These are phyloP conservation scores for Metschnikowia drakensbergensis DNA, from an alignment of 805 yeast species.

Conservation along the genomic window DNA sequence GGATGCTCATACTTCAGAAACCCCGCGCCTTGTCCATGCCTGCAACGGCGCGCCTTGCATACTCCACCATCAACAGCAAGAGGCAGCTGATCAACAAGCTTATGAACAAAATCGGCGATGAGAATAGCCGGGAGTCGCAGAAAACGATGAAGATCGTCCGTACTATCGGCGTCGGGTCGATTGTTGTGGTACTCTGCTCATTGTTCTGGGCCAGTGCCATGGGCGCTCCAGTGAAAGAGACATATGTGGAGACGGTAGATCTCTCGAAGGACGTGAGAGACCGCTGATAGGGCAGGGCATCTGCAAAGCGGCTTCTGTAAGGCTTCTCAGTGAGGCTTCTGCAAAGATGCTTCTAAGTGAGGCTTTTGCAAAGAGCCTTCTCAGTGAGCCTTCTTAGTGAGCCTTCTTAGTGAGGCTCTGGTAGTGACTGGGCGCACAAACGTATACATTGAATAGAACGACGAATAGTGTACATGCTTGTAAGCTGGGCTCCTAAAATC, in stretches of 20 bases:
- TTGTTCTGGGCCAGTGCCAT: conserved; percentile 18
- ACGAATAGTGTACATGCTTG: too few species aligned
- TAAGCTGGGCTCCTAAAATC: too few species aligned
- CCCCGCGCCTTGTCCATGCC: background rate
- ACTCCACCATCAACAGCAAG: conserved; percentile 10
- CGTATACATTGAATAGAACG: too few species aligned
- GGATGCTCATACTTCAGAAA: background rate
- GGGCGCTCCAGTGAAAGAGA: conserved; percentile 15
- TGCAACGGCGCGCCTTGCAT: background rate
- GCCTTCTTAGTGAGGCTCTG: too few species aligned
- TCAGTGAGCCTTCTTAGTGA: too few species aligned
- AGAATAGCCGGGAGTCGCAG: conserved; percentile 28
- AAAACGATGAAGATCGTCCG: conserved; percentile 25
- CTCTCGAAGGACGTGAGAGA: conserved; percentile 15
- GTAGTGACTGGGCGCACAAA: too few species aligned
- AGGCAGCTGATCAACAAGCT: conserved; percentile 21
- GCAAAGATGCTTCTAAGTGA: too few species aligned
- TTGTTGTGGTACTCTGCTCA: conserved; percentile 17
- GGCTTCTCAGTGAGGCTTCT: too few species aligned
- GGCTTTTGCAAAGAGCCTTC: too few species aligned
- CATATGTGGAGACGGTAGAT: conserved; percentile 9
- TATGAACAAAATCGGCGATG: conserved; percentile 33
- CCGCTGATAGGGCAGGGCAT: background rate
- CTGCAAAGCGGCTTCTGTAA: background rate
- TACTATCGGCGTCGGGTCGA: conserved; percentile 16